These are phyloP conservation scores for Cenococcum geophilum DNA, from an alignment of 495 filamentous ascomycete species.

Conservation along the genomic window DNA sequence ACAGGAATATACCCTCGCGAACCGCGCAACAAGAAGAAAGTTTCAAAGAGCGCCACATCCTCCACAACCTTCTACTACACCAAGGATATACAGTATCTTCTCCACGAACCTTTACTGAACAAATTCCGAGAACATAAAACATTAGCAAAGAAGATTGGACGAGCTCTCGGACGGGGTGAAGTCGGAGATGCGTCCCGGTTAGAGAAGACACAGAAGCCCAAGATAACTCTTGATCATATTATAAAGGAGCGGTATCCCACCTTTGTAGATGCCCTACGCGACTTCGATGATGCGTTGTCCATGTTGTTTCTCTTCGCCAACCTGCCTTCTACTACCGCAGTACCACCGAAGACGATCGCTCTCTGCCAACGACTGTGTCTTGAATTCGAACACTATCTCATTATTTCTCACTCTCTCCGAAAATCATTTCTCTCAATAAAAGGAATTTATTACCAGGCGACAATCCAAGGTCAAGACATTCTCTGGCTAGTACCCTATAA, in stretches of 20 bases:
- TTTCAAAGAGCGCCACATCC: conserved; percentile 78
- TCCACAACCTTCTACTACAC: conserved; percentile 98
- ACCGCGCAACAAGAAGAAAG: conserved; percentile 93
- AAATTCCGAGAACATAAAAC: conserved; percentile 97
- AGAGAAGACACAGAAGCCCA: conserved; percentile 78
- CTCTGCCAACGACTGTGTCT: conserved; percentile 84
- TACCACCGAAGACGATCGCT: conserved; percentile 87
- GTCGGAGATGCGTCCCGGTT: conserved; percentile 75
- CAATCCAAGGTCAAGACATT: conserved; percentile 95
- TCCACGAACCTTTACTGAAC: conserved; percentile 89
- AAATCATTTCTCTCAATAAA: conserved; percentile 98
- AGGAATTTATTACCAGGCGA: conserved; percentile 99
- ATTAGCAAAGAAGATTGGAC: conserved; percentile 91
- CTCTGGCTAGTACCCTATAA: conserved; percentile 96
- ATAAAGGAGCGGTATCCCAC: conserved; percentile 97
- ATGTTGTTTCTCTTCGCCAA: conserved; percentile 97
- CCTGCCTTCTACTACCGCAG: conserved; percentile 78
- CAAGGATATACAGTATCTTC: conserved; percentile 95
- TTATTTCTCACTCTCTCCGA: conserved; percentile 77
- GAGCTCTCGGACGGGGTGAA: conserved; percentile 85
- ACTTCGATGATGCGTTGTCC: conserved; percentile 93
- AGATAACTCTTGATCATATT: conserved; percentile 87
- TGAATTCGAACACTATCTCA: conserved; percentile 97
- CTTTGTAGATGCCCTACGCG: conserved; percentile 87
- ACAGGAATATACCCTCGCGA: conserved; percentile 91